These are phyloP conservation scores for Nothophaeocryptopus gaeumannii DNA, from an alignment of 2,329 filamentous ascomycete species.

Conservation along the genomic window DNA sequence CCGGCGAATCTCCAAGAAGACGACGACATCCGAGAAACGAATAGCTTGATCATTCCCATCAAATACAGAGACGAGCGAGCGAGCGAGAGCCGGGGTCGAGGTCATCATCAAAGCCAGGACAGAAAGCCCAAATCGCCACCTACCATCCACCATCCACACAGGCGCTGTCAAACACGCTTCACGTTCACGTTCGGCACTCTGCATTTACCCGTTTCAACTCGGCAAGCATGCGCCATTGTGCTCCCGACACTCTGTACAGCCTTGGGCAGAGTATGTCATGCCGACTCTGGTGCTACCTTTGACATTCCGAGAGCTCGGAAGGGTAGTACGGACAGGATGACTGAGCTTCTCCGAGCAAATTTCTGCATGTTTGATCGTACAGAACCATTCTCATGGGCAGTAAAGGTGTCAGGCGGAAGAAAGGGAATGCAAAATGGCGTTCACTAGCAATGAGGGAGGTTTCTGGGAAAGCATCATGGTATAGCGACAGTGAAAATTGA, in stretches of 20 bases:
- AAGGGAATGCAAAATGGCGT: no score
- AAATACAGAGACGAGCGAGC: not conserved
- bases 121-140: not conserved
- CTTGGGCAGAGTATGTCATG: no score
- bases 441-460: no score
- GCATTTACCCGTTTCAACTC: constrained; percentile 9
- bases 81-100: not conserved
- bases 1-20: constrained; percentile 15
- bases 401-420: no score
- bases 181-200: not conserved
- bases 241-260: no score
- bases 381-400: no score
- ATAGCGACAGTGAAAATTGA: no score
- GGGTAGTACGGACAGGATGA: not conserved
- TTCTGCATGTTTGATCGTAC: not conserved
- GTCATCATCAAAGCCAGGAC: not conserved
- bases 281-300: no score
- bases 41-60: not conserved
- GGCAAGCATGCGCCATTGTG: not conserved
- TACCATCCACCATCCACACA: no score
- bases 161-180: not conserved
- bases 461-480: no score
- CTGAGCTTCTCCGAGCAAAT: constrained; percentile 2
- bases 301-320: no score
- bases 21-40: constrained; percentile 8